Conservation (phyloP, 2,329 filamentous ascomycete genomes). For the Myrmaecium sp. region DNA sequence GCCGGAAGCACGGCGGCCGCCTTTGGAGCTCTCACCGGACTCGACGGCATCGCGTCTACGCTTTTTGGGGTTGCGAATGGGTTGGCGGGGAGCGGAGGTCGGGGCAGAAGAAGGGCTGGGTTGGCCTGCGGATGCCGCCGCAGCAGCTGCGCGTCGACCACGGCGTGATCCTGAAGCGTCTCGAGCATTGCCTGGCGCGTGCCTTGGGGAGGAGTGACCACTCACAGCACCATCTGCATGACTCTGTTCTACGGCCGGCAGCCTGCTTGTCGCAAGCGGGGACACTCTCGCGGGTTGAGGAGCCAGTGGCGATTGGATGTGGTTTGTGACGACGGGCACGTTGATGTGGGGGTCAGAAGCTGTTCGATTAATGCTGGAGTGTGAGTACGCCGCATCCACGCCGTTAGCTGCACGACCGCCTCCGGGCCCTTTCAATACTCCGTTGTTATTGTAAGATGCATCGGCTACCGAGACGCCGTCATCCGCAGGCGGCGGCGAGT, state of each 20-base stretch:
- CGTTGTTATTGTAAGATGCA: too few species aligned
- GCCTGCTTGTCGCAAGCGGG: too few species aligned
- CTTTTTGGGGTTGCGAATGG: slow-evolving; percentile 32
- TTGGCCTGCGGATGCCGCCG: too few species aligned
- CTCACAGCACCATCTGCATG: slow-evolving; percentile 3
- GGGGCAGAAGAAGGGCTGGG: too few species aligned
- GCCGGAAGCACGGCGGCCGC: slow-evolving; percentile 20
- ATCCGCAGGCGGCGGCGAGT: slow-evolving; percentile 30
- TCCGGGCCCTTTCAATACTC: slow-evolving; percentile 12
- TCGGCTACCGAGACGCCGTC: slow-evolving; percentile 10
- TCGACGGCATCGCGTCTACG: slow-evolving; percentile 30
- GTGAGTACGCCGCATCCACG: too few species aligned
- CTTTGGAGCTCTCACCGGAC: slow-evolving; percentile 18
- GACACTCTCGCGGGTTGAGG: slow-evolving; percentile 59
- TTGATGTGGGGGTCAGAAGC: too few species aligned
- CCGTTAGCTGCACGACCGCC: too few species aligned
- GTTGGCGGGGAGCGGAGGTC: slow-evolving; percentile 20
- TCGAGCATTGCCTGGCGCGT: too few species aligned
- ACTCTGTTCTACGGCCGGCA: too few species aligned
- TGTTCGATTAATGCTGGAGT: too few species aligned
- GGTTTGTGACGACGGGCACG: slow-evolving; percentile 43
- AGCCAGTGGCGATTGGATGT: slow-evolving; percentile 56
- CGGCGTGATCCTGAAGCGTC: not conserved
- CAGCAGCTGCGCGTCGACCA: too few species aligned
- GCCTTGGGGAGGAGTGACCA: slow-evolving; percentile 6